These are phyloP conservation scores for Fusarium sororula DNA, from an alignment of 2,329 filamentous ascomycete genomes.

Conservation along the genomic window DNA sequence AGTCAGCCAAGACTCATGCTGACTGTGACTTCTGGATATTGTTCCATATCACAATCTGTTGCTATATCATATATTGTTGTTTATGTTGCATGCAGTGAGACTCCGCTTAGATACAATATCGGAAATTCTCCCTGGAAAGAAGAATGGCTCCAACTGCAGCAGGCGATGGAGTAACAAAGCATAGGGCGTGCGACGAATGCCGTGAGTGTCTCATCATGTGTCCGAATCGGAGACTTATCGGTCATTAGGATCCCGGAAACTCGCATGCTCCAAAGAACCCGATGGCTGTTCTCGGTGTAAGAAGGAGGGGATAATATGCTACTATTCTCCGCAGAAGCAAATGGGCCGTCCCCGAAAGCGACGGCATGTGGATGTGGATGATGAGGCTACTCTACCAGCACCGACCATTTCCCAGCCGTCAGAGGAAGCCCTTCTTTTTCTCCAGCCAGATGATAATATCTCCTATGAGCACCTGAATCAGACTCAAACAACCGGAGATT, in stretches of 20 bases:
- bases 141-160: conserved; percentile 35
- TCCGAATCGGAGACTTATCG: conserved; percentile 43
- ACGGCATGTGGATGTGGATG: conserved; percentile 49
- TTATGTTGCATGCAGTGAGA: neutral
- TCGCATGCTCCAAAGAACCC: conserved; percentile 71
- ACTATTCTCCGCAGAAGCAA: conserved; percentile 71
- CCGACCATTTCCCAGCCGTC: neutral
- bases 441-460: neutral
- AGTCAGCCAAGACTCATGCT: neutral
- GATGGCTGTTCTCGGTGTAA: conserved; percentile 68
- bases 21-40: conserved; percentile 4
- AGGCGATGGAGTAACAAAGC: conserved; percentile 53
- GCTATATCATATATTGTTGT: neutral
- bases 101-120: neutral
- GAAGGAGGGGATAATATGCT: conserved; percentile 64
- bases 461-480: conserved; percentile 10
- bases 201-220: conserved; percentile 56
- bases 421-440: neutral
- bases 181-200: conserved; percentile 73
- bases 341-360: conserved; percentile 73
- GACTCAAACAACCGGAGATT: neutral
- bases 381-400: conserved; percentile 39
- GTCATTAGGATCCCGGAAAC: conserved; percentile 65
- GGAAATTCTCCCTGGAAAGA: neutral
- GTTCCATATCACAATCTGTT: neutral